Conservation (phyloP, 768 basidiomycete genomes). For the Agaricus subrufescens region DNA sequence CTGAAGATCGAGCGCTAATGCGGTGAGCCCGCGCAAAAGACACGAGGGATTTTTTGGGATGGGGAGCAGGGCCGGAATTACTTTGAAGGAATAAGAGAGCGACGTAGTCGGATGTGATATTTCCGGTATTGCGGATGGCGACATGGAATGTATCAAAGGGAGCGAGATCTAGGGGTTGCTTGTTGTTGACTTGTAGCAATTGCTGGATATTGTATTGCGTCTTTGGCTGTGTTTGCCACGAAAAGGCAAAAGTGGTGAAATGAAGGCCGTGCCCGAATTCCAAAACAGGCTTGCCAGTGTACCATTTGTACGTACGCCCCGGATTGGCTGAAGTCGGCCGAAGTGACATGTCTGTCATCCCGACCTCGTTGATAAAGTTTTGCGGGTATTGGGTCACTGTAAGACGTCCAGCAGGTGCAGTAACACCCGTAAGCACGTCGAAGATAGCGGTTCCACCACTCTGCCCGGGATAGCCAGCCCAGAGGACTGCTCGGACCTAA, state of each 20-base stretch:
- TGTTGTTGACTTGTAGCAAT: conserved; percentile 24
- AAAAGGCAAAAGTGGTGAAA: conserved; percentile 44
- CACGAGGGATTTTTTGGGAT: conserved; percentile 48
- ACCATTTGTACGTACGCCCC: conserved; percentile 59
- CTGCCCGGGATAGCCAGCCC: conserved; percentile 57
- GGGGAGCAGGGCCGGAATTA: conserved; percentile 43
- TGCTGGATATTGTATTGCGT: conserved; percentile 34
- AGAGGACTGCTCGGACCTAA: conserved; percentile 49
- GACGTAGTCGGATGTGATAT: conserved; percentile 48
- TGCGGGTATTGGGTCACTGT: conserved; percentile 51
- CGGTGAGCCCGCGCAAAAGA: conserved; percentile 37
- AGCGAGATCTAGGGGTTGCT: conserved; percentile 34
- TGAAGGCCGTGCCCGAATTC: conserved; percentile 52
- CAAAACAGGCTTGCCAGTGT: conserved; percentile 43
- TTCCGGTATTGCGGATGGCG: conserved; percentile 43
- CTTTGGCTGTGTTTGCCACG: conserved; percentile 31
- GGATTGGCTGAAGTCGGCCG: conserved; percentile 45
- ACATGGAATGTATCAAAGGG: conserved; percentile 46
- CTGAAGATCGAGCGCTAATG: conserved; percentile 21
- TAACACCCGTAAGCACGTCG: conserved; percentile 47
- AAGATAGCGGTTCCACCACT: conserved; percentile 50
- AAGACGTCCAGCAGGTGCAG: conserved; percentile 51
- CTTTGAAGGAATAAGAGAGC: conserved; percentile 48
- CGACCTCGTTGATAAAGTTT: conserved; percentile 39
- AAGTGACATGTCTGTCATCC: conserved; percentile 56